Conservation (phyloP, 2,329 filamentous ascomycete genomes). For the Colletotrichum gigasporum region DNA sequence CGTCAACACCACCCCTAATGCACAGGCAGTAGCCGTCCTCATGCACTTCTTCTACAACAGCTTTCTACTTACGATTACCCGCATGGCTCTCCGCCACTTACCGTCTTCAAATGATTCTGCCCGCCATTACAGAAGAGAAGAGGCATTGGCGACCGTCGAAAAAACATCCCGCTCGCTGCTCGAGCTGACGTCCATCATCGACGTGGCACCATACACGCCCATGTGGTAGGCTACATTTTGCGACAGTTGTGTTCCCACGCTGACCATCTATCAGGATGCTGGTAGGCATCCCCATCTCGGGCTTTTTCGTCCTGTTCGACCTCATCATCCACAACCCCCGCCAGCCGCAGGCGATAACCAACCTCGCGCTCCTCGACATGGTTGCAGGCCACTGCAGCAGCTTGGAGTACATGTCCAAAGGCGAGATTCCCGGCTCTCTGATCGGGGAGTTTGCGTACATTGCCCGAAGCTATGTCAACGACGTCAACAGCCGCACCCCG, state of each 20-base stretch:
- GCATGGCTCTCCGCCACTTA: conserved; percentile 36
- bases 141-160: conserved; percentile 33
- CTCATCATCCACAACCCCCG: conserved; percentile 45
- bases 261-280: conserved; percentile 35
- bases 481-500: conserved; percentile 17
- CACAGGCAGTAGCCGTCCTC: conserved; percentile 26
- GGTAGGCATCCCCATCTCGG: conserved; percentile 45
- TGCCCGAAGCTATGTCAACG: conserved; percentile 48
- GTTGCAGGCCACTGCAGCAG: conserved; percentile 51
- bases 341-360: conserved; percentile 42
- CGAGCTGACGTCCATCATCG: conserved; percentile 39
- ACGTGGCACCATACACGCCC: conserved; percentile 40
- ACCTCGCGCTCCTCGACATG: conserved; percentile 50
- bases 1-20: conserved; percentile 5
- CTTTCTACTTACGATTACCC: conserved; percentile 38
- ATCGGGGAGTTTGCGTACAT: conserved; percentile 51
- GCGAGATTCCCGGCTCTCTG: conserved; percentile 44
- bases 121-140: conserved; percentile 31
- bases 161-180: conserved; percentile 38
- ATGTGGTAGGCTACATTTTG: conserved; percentile 35
- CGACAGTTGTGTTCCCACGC: too few relatives aligned
- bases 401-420: conserved; percentile 48
- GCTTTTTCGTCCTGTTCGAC: conserved; percentile 52
- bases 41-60: conserved; percentile 42
- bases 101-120: conserved; percentile 19